phyloP scores from a whole-genome alignment of 805 yeast species.

The Teunomyces funiuensis region DNA sequence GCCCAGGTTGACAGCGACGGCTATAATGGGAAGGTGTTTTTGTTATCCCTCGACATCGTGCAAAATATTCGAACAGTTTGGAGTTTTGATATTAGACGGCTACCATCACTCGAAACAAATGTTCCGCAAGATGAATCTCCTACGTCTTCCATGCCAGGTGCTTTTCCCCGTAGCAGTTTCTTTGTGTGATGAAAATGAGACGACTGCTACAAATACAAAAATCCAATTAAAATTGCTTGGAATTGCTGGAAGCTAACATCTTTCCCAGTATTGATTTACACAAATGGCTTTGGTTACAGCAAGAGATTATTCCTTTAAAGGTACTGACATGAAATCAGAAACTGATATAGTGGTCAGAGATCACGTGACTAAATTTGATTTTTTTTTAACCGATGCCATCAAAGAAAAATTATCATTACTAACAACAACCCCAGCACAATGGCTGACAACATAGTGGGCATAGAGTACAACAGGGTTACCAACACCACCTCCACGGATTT shows the following conservation, averaged over 20 bases:
- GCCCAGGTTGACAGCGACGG: constrained; percentile 32
- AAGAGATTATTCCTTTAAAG: too few relatives aligned
- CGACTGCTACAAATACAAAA: not conserved
- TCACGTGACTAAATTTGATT: constrained; percentile 2
- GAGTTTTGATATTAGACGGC: not conserved
- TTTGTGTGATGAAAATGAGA: not conserved
- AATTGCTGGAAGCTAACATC: too few relatives aligned
- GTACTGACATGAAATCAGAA: too few relatives aligned
- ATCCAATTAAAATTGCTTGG: too few relatives aligned
- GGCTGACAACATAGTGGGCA: constrained; percentile 63
- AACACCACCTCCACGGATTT: constrained; percentile 88
- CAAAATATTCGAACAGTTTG: constrained; percentile 12
- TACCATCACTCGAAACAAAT: not conserved
- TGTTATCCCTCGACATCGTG: constrained; percentile 27
- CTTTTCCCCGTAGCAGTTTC: constrained; percentile 1
- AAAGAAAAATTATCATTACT: constrained; percentile 5
- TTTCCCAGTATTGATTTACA: too few relatives aligned
- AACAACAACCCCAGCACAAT: constrained; percentile 12
- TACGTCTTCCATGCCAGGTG: constrained; percentile 1
- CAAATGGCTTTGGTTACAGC: too few relatives aligned
- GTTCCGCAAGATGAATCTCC: not conserved
- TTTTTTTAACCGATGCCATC: constrained; percentile 7
- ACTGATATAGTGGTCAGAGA: too few relatives aligned
- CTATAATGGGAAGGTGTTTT: constrained; percentile 36
- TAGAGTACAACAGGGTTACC: constrained; percentile 88